Evolutionary conservation across 2,329 filamentous ascomycete species (phyloP), one percentile per base, ranked within the genome.

Genomic region (Calonectria honghensis): DNA sequence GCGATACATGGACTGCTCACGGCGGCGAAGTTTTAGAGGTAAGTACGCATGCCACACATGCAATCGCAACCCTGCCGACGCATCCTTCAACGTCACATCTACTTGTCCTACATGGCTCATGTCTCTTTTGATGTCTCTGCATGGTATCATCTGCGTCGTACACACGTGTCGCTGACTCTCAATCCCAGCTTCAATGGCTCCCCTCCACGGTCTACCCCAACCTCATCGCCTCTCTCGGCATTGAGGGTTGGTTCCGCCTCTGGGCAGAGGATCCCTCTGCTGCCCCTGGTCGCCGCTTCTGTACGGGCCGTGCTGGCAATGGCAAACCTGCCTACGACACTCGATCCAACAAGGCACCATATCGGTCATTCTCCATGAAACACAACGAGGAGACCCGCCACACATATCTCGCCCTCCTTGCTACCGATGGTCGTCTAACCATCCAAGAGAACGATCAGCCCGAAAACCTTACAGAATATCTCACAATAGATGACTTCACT

Each of bases 201-300:
- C 95, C 96, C 1, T 94, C 96, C 0, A 96, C 95, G 76, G 93
- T 97, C 74, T 97, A 97, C 79, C 95, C 92, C 48, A 93, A 97
- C 82, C 91, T 98, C 80, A 89, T 98, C 79, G 96, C 94, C 72
- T 98, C 94, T 69, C 94, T 98, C 74, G 95, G 95, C 76, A 94
- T 96, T 81, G 96, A 98, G 81, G 95, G 96, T 81, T 93, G 93
- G 84, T 95, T 97, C 88, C 95, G 96, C 83, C 90, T 98, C 77
- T 98, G 96, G 96, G 93, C 94, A 75, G 96, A 98, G 86, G 95
- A 98, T 85, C 93, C 94, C 20, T 94, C 93, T 1, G 94, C 97
- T 64, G 90, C 94, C 1, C 93, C 93, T 0, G 95, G 96, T 39
- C 92, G 94, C 39, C 93, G 96, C 67, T 98, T 98, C 88, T 95